Conservation (phyloP, 352 stramenopile species). For the Poterioochromonas sp. region DNA sequence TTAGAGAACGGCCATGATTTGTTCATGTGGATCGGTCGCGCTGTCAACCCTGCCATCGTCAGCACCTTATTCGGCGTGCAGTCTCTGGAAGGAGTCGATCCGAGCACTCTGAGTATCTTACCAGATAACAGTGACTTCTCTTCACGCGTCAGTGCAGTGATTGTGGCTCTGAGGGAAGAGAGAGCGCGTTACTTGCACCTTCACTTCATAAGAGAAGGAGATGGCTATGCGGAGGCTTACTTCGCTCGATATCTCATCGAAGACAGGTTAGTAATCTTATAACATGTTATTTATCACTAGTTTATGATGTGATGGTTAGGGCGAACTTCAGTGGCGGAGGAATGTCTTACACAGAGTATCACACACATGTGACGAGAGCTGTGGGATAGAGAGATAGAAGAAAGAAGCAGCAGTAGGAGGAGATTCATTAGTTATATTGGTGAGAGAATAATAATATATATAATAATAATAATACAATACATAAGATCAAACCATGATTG, state of each 20-base stretch:
- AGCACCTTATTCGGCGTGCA: conserved; percentile 83
- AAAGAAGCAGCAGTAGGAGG: no score
- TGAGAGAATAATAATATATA: no score
- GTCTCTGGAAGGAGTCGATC: conserved; percentile 85
- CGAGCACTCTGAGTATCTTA: conserved; percentile 44
- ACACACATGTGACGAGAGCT: neutral
- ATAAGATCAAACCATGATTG: no score
- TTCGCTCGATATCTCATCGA: conserved; percentile 22
- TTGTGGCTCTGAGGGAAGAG: conserved; percentile 40
- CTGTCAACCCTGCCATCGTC: conserved; percentile 68
- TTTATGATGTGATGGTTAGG: conserved; percentile 17
- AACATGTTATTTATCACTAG: neutral
- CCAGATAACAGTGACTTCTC: conserved; percentile 39
- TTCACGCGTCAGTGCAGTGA: conserved; percentile 39
- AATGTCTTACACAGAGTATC: conserved; percentile 17
- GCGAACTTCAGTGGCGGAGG: conserved; percentile 17
- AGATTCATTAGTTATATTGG: no score
- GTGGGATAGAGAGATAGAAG: no score
- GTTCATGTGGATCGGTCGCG: conserved; percentile 90
- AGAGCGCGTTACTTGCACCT: conserved; percentile 47
- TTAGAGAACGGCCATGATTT: conserved; percentile 89
- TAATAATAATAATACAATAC: no score
- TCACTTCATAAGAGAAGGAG: conserved; percentile 83
- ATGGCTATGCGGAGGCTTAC: conserved; percentile 77
- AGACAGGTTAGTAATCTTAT: conserved; percentile 14